Evolutionary conservation across 805 yeast genomes (phyloP).

Genomic region (Saccharomycopsis sp.): DNA sequence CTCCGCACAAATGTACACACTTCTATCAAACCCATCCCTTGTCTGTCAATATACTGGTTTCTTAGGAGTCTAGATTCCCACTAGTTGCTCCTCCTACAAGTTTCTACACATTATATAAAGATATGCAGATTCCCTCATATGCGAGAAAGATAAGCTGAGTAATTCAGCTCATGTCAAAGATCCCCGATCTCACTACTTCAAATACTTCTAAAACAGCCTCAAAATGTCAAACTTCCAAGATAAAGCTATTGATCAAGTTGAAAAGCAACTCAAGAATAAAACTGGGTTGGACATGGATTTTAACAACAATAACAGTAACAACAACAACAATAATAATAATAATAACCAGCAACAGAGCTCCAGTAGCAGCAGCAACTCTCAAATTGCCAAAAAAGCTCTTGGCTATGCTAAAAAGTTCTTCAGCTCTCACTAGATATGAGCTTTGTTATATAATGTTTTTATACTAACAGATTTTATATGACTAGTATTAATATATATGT

Average conservation of each 20-base stretch:
- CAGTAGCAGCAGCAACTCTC: background rate
- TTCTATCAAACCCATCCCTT: background rate
- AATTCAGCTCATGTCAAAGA: too few species aligned
- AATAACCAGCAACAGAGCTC: background rate
- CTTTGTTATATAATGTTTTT: too few species aligned
- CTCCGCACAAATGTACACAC: background rate
- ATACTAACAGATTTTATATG: too few species aligned
- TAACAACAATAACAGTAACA: background rate
- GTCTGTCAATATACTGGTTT: background rate
- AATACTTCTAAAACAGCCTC: too few species aligned
- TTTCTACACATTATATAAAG: background rate
- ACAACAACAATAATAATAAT: background rate
- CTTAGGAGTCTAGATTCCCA: background rate
- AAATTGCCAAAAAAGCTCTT: background rate
- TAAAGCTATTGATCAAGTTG: background rate
- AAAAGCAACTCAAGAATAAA: background rate
- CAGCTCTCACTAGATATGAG: background rate
- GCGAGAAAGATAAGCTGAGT: too few species aligned
- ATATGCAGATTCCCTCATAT: background rate
- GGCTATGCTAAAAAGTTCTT: background rate
- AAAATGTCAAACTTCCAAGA: background rate
- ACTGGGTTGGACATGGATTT: background rate
- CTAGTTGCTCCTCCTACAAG: background rate
- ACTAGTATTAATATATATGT: too few species aligned
- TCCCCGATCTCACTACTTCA: too few species aligned